These are phyloP conservation scores for Rhynchosporium agropyri DNA, from an alignment of 2,329 filamentous ascomycete species.

Conservation along the genomic window DNA sequence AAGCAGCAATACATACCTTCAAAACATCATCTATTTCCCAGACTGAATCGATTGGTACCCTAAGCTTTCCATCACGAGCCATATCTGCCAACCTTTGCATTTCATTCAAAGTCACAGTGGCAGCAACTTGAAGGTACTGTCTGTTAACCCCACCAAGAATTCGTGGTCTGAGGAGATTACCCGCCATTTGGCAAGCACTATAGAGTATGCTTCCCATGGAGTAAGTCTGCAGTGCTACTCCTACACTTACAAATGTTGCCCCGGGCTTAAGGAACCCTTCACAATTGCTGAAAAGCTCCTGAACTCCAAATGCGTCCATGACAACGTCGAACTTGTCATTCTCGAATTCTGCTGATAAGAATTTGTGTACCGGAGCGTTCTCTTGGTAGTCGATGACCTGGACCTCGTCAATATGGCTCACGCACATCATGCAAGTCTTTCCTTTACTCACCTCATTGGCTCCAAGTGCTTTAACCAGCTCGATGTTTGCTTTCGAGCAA, in stretches of 20 bases:
- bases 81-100: constrained; percentile 43
- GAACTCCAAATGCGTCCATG: constrained; percentile 54
- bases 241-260: constrained; percentile 48
- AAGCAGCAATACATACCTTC: constrained; percentile 33
- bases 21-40: constrained; percentile 45
- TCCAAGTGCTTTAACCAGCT: constrained; percentile 50
- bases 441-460: constrained; percentile 49
- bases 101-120: constrained; percentile 38
- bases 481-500: constrained; percentile 51
- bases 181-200: constrained; percentile 44
- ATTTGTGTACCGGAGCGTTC: constrained; percentile 43
- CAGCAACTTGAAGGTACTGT: constrained; percentile 24
- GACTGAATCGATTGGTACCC: constrained; percentile 44
- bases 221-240: constrained; percentile 45
- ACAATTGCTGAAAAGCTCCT: constrained; percentile 49
- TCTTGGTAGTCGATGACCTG: constrained; percentile 49
- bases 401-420: too few species aligned
- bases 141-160: constrained; percentile 44
- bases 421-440: too few species aligned
- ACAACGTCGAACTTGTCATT: constrained; percentile 47
- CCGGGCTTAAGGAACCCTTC: constrained; percentile 45
- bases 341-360: constrained; percentile 43
- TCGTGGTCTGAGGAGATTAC: constrained; percentile 46
- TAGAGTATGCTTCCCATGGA: constrained; percentile 40
- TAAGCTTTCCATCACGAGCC: constrained; percentile 44